These are phyloP conservation scores for Phialophora expanda DNA, from an alignment of 2,329 filamentous ascomycete species.

Conservation along the genomic window DNA sequence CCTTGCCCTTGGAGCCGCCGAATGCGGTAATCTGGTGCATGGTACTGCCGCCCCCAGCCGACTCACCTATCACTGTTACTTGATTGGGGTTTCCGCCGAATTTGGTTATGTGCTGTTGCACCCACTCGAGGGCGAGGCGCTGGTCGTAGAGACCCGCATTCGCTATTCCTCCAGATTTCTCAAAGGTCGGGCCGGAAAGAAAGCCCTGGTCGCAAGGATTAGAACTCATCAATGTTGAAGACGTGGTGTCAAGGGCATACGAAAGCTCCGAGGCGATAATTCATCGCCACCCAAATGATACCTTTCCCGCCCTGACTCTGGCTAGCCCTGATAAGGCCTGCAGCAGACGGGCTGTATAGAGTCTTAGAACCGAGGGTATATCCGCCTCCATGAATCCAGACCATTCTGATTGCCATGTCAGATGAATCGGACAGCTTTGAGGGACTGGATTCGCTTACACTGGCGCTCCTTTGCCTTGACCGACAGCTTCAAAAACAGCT, in stretches of 20 bases:
- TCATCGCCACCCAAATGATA: slow-evolving; percentile 55
- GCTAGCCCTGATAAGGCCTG: slow-evolving; percentile 51
- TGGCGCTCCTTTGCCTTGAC: slow-evolving; percentile 40
- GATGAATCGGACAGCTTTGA: background rate
- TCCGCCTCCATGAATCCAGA: slow-evolving; percentile 56
- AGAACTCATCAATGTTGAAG: background rate
- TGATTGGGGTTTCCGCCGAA: slow-evolving; percentile 60
- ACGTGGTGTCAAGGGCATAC: slow-evolving; percentile 32
- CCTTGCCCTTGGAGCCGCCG: slow-evolving; percentile 46
- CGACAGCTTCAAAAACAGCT: slow-evolving; percentile 40
- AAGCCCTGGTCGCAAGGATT: slow-evolving; percentile 42
- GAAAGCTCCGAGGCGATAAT: slow-evolving; percentile 56
- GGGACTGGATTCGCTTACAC: slow-evolving; percentile 33
- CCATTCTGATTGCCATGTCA: slow-evolving; percentile 36
- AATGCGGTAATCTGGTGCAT: slow-evolving; percentile 62
- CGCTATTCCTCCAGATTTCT: slow-evolving; percentile 46
- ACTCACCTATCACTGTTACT: slow-evolving; percentile 59
- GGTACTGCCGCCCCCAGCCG: slow-evolving; percentile 59
- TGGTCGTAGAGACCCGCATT: slow-evolving; percentile 62
- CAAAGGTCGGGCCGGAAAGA: slow-evolving; percentile 53
- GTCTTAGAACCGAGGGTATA: slow-evolving; percentile 51
- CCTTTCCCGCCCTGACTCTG: slow-evolving; percentile 47
- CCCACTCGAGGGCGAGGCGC: slow-evolving; percentile 60
- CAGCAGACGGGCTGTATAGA: slow-evolving; percentile 43
- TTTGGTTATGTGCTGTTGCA: slow-evolving; percentile 58